These are phyloP conservation scores for Clonostachys rhizophaga DNA, from an alignment of 2,329 filamentous ascomycete species.

Conservation along the genomic window DNA sequence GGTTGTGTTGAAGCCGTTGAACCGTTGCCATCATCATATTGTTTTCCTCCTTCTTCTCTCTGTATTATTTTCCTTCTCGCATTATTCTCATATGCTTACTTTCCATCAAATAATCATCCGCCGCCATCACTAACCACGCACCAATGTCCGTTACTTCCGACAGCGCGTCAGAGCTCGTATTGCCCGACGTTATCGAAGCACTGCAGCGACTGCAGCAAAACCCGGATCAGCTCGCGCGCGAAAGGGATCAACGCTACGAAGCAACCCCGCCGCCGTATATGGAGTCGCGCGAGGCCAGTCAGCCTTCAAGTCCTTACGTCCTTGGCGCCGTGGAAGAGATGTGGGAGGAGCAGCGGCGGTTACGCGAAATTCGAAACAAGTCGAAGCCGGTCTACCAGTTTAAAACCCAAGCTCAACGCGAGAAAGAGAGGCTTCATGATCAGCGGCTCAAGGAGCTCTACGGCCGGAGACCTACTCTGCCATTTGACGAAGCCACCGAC, in stretches of 20 bases:
- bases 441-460: too few relatives aligned
- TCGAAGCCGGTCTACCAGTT: neutral
- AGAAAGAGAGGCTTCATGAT: neutral
- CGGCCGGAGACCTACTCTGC: constrained; percentile 5
- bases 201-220: constrained; percentile 2
- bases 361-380: neutral
- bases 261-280: neutral
- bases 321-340: neutral
- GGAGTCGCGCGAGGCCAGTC: constrained; percentile 1
- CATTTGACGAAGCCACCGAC: constrained; percentile 4
- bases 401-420: neutral
- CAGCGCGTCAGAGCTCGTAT: too few relatives aligned
- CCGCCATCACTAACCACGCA: too few relatives aligned
- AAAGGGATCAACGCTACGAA: neutral
- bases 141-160: too few relatives aligned
- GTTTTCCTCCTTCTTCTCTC: neutral
- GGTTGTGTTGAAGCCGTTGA: neutral
- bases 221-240: neutral
- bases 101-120: too few relatives aligned
- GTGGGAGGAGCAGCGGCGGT: neutral
- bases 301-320: neutral
- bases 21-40: neutral
- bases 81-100: too few relatives aligned
- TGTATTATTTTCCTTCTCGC: too few relatives aligned
- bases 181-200: neutral